Evolutionary conservation across 2,329 filamentous ascomycete species (phyloP).

Genomic region (Parastagonospora avenae): DNA sequence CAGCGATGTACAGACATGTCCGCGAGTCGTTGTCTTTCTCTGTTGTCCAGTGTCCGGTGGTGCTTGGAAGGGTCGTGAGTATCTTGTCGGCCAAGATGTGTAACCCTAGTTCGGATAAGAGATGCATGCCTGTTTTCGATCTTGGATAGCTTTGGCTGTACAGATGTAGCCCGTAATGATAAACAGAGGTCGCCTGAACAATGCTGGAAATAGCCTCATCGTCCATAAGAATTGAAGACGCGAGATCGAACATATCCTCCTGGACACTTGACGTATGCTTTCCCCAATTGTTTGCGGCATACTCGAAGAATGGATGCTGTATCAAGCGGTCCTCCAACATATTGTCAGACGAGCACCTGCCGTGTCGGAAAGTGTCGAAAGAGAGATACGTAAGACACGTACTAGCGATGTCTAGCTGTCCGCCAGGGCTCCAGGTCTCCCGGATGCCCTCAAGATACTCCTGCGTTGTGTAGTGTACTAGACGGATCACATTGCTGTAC

Average conservation of each 20-base stretch:
- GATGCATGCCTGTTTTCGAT: neutral
- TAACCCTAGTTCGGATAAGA: neutral
- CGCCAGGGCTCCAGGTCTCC: conserved; percentile 30
- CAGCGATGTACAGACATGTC: neutral
- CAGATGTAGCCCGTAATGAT: neutral
- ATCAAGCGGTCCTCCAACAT: conserved; percentile 20
- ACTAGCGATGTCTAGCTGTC: conserved; percentile 20
- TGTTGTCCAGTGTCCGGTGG: neutral
- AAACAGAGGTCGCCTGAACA: conserved; percentile 5
- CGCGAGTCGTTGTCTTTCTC: neutral
- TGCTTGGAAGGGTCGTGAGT: neutral
- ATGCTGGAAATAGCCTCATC: conserved; percentile 2
- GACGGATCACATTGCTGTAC: conserved; percentile 28
- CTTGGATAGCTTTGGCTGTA: neutral
- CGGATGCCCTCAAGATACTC: conserved; percentile 31
- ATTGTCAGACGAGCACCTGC: conserved; percentile 12
- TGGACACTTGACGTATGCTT: conserved; percentile 20
- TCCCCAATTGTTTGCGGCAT: conserved; percentile 33
- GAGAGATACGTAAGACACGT: conserved; percentile 38
- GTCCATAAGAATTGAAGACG: conserved; percentile 2
- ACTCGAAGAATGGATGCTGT: conserved; percentile 29
- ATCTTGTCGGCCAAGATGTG: neutral
- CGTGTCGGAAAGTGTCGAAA: conserved; percentile 24
- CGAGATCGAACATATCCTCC: conserved; percentile 5
- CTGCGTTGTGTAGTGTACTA: conserved; percentile 35